phyloP scores from a whole-genome alignment of 2,329 filamentous ascomycete genomes.

The Bipolaris cookei region DNA sequence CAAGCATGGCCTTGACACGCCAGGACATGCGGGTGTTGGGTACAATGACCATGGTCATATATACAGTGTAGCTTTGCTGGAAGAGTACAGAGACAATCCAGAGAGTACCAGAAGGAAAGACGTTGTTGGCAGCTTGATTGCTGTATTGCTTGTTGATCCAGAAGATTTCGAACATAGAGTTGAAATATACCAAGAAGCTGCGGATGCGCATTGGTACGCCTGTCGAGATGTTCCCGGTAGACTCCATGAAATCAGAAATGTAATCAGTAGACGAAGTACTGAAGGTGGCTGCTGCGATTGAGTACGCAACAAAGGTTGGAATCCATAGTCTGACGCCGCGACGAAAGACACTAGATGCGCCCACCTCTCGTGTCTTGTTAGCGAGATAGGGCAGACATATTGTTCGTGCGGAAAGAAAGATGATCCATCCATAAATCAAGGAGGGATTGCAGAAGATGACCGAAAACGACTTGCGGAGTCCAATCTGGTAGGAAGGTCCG shows the following conservation, averaged over 20 bases:
- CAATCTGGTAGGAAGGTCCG: constrained; percentile 50
- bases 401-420: constrained; percentile 55
- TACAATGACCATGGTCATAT: constrained; percentile 57
- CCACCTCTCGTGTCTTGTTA: constrained; percentile 42
- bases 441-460: constrained; percentile 56
- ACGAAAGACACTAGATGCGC: constrained; percentile 52
- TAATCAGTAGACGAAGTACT: constrained; percentile 36
- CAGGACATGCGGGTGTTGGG: constrained; percentile 52
- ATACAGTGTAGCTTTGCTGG: constrained; percentile 56
- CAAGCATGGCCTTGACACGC: constrained; percentile 50
- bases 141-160: constrained; percentile 52
- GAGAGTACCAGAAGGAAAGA: constrained; percentile 55
- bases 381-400: constrained; percentile 53
- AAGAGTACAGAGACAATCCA: constrained; percentile 56
- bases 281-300: constrained; percentile 49
- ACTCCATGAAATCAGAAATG: constrained; percentile 49
- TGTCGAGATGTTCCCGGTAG: constrained; percentile 50
- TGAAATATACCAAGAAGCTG: constrained; percentile 53
- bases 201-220: constrained; percentile 43
- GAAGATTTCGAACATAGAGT: constrained; percentile 57
- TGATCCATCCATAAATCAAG: constrained; percentile 55
- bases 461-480: constrained; percentile 54
- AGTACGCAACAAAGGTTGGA: constrained; percentile 51
- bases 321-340: constrained; percentile 53
- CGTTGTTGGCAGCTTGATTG: constrained; percentile 50